These are phyloP conservation scores for Aspergillus sergii DNA, from an alignment of 2,329 filamentous ascomycete genomes.

Conservation along the genomic window DNA sequence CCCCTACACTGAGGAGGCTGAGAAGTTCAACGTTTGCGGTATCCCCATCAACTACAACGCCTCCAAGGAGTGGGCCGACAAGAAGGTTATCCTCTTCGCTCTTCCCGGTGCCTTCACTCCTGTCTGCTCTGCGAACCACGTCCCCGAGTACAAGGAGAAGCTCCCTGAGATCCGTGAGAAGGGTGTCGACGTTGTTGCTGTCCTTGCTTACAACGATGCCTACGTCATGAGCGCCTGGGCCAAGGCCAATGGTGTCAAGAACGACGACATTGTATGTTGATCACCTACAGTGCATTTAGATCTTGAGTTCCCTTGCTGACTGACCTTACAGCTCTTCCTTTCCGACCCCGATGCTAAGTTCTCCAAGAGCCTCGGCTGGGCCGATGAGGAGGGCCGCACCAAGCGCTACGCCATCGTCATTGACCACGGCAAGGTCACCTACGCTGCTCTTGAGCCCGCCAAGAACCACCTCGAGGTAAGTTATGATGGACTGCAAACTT, in stretches of 20 bases:
- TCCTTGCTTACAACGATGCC: constrained; percentile 82
- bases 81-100: constrained; percentile 71
- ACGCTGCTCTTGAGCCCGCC: constrained; percentile 72
- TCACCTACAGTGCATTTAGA: not conserved
- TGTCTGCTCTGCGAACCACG: constrained; percentile 78
- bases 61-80: constrained; percentile 71
- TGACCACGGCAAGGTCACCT: constrained; percentile 80
- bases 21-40: constrained; percentile 74
- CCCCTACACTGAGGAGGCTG: constrained; percentile 70
- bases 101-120: constrained; percentile 82
- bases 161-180: constrained; percentile 71
- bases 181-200: constrained; percentile 79
- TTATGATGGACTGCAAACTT: constrained; percentile 17
- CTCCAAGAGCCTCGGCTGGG: constrained; percentile 78
- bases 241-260: constrained; percentile 80
- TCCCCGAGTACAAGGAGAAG: constrained; percentile 78
- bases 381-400: constrained; percentile 69
- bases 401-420: constrained; percentile 78
- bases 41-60: constrained; percentile 77
- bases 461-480: constrained; percentile 46
- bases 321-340: constrained; percentile 65
- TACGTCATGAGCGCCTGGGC: constrained; percentile 89
- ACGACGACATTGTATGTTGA: constrained; percentile 64
- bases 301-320: constrained; percentile 12
- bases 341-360: constrained; percentile 73